These are phyloP conservation scores for Carex cristatella DNA, from an alignment of 176 grass and related monocot genomes.

Conservation along the genomic window DNA sequence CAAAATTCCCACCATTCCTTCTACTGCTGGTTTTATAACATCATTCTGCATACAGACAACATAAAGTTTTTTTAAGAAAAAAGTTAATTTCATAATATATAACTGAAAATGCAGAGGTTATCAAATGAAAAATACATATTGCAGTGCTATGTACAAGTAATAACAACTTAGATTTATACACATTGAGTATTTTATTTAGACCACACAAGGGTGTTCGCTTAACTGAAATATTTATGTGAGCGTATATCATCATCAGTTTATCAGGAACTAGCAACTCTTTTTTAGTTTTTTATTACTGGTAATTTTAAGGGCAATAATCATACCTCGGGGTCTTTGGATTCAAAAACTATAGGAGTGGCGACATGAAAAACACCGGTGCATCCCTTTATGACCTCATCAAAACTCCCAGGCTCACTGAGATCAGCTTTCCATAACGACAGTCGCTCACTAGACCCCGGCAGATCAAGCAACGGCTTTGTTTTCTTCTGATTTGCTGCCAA, in stretches of 20 bases:
- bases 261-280: background rate
- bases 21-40: slow-evolving; percentile 74
- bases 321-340: slow-evolving; percentile 82
- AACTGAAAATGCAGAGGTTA: background rate
- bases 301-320: background rate
- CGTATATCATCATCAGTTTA: background rate
- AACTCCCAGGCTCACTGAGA: slow-evolving; percentile 57
- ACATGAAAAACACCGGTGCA: slow-evolving; percentile 90
- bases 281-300: background rate
- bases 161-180: background rate
- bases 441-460: slow-evolving; percentile 44
- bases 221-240: background rate
- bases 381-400: slow-evolving; percentile 49
- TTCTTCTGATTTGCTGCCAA: slow-evolving; percentile 46
- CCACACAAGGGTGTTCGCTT: background rate
- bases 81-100: background rate
- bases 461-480: slow-evolving; percentile 68
- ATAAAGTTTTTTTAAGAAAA: background rate
- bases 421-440: slow-evolving; percentile 70
- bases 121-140: background rate
- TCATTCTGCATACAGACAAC: slow-evolving; percentile 49
- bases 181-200: background rate
- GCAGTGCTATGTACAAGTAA: background rate
- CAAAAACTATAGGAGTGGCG: slow-evolving; percentile 90
- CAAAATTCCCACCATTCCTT: slow-evolving; percentile 81